phyloP scores from a whole-genome alignment of 768 basidiomycete genomes.

The Cystobasidium tubakii region DNA sequence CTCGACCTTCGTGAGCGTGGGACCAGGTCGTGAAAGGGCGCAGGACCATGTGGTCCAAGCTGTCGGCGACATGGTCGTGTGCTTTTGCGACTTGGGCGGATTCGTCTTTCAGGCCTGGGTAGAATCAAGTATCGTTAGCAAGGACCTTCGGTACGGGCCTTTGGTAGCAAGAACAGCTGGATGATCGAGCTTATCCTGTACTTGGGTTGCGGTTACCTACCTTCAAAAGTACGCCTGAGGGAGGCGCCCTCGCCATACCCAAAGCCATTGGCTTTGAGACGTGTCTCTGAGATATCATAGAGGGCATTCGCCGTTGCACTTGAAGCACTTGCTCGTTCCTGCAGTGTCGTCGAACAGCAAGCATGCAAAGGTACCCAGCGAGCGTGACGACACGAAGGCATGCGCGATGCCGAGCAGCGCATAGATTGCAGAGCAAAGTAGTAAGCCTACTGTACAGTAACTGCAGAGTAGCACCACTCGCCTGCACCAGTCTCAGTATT shows the following conservation, averaged over 20 bases:
- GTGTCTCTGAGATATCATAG: neutral
- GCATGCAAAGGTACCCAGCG: no score
- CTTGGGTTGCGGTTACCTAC: neutral
- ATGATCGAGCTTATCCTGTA: neutral
- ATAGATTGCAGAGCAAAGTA: neutral
- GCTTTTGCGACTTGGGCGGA: constrained; percentile 20
- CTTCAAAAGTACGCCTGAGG: constrained; percentile 20
- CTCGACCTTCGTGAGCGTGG: neutral
- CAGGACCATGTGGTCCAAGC: constrained; percentile 17
- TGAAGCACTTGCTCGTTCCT: constrained; percentile 27
- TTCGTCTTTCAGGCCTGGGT: constrained; percentile 19
- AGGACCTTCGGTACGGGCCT: no score
- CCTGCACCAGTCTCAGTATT: constrained; percentile 5
- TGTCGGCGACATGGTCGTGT: constrained; percentile 17
- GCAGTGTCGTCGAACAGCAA: no score
- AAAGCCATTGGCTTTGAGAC: constrained; percentile 9
- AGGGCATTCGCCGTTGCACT: constrained; percentile 15
- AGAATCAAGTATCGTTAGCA: neutral
- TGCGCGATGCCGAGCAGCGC: neutral
- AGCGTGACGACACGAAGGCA: neutral
- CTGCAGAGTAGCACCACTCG: neutral
- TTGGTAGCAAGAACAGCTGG: no score
- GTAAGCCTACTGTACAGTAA: neutral
- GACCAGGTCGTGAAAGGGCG: constrained; percentile 25
- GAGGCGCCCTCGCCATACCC: constrained; percentile 17